Evolutionary conservation across 306 rosid genomes (phyloP).

Genomic region (Quercus ilex): DNA sequence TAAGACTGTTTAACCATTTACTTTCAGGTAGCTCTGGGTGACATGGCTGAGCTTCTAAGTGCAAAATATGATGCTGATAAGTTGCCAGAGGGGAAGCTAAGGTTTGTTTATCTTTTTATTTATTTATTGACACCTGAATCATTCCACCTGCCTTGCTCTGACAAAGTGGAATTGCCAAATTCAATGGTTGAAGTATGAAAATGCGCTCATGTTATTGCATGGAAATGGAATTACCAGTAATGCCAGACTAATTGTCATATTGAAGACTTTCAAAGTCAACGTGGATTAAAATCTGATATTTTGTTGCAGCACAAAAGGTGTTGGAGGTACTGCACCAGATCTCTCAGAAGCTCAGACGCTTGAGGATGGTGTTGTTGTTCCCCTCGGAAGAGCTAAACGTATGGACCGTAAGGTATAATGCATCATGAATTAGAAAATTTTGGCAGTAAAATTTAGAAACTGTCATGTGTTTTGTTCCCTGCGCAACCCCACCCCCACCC

Average conservation of each 20-base stretch:
- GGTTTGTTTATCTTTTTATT: conserved; percentile 45
- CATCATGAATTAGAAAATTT: background rate
- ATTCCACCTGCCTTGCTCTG: background rate
- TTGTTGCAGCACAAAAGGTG: conserved; percentile 79
- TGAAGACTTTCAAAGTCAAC: conserved; percentile 10
- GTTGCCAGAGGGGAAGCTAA: conserved; percentile 76
- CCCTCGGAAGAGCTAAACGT: conserved; percentile 60
- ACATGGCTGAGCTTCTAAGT: conserved; percentile 71
- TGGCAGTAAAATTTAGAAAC: background rate
- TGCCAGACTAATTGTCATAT: background rate
- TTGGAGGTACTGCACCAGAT: conserved; percentile 79
- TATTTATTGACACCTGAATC: background rate
- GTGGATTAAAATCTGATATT: conserved; percentile 17
- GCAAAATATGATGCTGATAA: conserved; percentile 75
- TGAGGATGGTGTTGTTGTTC: conserved; percentile 70
- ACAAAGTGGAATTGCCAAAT: background rate
- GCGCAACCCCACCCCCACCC: no score
- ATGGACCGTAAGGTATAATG: conserved; percentile 35
- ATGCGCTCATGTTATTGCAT: background rate
- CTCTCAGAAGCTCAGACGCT: conserved; percentile 52
- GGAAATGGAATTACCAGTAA: background rate
- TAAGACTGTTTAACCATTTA: background rate
- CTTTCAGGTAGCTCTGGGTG: conserved; percentile 84
- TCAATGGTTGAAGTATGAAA: conserved; percentile 7
- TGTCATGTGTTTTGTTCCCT: no score